These are phyloP conservation scores for Lagenidium giganteum DNA, from an alignment of 352 stramenopile species.

Conservation along the genomic window DNA sequence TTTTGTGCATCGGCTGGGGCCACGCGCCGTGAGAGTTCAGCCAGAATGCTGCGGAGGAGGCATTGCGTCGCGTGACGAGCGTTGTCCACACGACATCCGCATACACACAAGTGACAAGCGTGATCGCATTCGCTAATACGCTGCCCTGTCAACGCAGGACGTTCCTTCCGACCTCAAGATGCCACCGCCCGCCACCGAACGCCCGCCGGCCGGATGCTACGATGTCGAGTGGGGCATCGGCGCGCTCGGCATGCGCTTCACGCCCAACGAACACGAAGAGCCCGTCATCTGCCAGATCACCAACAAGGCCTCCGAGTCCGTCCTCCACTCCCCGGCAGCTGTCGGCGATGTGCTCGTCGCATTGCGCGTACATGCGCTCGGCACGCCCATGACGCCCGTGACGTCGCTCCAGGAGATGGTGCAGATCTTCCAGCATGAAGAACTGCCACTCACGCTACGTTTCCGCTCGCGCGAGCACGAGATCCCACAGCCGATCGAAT, in stretches of 20 bases:
- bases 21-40: too few relatives aligned
- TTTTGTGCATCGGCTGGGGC: too few relatives aligned
- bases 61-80: too few relatives aligned
- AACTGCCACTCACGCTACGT: constrained; percentile 54
- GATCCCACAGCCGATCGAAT: constrained; percentile 24
- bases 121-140: too few relatives aligned
- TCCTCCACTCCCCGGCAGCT: constrained; percentile 40
- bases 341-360: constrained; percentile 65
- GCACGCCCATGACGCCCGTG: constrained; percentile 26
- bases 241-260: constrained; percentile 64
- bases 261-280: constrained; percentile 53
- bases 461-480: constrained; percentile 57
- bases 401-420: constrained; percentile 44
- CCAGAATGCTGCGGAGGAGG: too few relatives aligned
- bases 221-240: constrained; percentile 58
- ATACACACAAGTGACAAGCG: too few relatives aligned
- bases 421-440: constrained; percentile 38
- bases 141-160: too few relatives aligned
- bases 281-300: constrained; percentile 74
- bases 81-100: too few relatives aligned
- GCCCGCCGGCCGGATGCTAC: constrained; percentile 17
- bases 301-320: constrained; percentile 28
- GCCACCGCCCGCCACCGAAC: background rate
- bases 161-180: too few relatives aligned
- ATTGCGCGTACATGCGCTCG: constrained; percentile 33